A percentile compares a stretch with the other conserved stretches of the same genome.
Evolutionary conservation across 768 basidiomycete species (phyloP).

Genomic region (Phlebiopsis gigantea): DNA sequence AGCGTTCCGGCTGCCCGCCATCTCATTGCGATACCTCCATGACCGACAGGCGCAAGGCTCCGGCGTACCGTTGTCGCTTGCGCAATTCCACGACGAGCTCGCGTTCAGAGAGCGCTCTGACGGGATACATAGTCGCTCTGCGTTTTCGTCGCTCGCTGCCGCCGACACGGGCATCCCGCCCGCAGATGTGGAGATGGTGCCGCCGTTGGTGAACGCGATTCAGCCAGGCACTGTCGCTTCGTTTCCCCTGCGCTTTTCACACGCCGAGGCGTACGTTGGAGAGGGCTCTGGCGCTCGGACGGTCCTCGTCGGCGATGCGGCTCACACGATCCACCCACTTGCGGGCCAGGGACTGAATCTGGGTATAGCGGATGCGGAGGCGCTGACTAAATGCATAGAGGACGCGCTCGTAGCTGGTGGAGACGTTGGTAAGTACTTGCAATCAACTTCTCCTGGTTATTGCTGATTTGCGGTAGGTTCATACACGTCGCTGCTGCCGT

Average conservation of each 20-base stretch:
- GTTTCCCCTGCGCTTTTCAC: conserved; percentile 85
- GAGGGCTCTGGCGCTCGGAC: conserved; percentile 63
- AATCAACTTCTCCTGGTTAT: neutral
- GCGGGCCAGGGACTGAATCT: conserved; percentile 96
- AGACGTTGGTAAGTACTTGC: conserved; percentile 65
- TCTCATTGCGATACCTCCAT: conserved; percentile 67
- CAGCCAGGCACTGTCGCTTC: conserved; percentile 75
- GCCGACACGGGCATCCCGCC: conserved; percentile 49
- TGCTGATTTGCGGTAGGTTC: conserved; percentile 43
- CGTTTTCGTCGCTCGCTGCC: conserved; percentile 43
- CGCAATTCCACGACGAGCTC: conserved; percentile 57
- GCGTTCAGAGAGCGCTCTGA: conserved; percentile 71
- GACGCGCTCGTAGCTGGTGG: conserved; percentile 55
- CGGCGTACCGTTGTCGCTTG: conserved; percentile 40
- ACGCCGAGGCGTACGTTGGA: conserved; percentile 84
- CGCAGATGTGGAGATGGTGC: conserved; percentile 54
- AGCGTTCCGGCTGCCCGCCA: conserved; percentile 78
- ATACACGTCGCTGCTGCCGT: conserved; percentile 67
- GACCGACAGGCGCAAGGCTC: conserved; percentile 44
- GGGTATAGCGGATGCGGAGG: conserved; percentile 83
- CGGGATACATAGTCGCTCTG: conserved; percentile 55
- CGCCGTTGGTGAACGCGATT: conserved; percentile 68
- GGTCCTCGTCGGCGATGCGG: conserved; percentile 92
- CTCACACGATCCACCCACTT: conserved; percentile 91
- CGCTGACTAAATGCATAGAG: conserved; percentile 62